A percentile compares a stretch with the other conserved stretches of the same genome.
These are phyloP conservation scores for Urtica urens DNA, from an alignment of 306 rosid genomes.

Conservation along the genomic window DNA sequence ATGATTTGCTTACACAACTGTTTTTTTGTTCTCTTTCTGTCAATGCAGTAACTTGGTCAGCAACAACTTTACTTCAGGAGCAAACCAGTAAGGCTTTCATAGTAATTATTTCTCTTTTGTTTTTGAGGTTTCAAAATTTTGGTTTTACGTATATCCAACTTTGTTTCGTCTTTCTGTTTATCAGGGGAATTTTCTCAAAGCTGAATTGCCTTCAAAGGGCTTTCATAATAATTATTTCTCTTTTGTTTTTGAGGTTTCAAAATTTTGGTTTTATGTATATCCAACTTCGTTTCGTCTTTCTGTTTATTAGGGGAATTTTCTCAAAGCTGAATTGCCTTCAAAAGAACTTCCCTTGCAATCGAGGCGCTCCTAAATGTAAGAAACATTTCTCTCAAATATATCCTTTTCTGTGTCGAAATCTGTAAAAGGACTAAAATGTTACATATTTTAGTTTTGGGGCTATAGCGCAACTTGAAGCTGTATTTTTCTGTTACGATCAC, in stretches of 20 bases:
- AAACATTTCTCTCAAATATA: constrained; percentile 14
- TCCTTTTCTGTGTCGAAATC: background rate
- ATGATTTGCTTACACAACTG: background rate
- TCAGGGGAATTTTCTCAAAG: constrained; percentile 56
- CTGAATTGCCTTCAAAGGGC: constrained; percentile 27
- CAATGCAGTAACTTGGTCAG: constrained; percentile 59
- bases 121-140: background rate
- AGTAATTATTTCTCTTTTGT: background rate
- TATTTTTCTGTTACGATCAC: background rate
- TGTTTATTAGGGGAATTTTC: constrained; percentile 49
- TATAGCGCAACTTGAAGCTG: background rate
- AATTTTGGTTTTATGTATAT: no score
- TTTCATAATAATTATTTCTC: background rate
- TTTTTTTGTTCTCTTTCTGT: background rate
- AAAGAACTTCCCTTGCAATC: constrained; percentile 48
- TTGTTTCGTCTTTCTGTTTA: constrained; percentile 8
- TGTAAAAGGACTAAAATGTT: background rate
- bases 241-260: background rate
- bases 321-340: constrained; percentile 64
- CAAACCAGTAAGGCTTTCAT: background rate
- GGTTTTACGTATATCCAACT: no score
- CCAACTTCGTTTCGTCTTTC: background rate
- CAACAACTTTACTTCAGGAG: constrained; percentile 49
- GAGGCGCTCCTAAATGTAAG: constrained; percentile 52
- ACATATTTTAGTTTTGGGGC: background rate